Evolutionary conservation across 2,329 filamentous ascomycete species (phyloP), one percentile per base, ranked within the genome.

Genomic region (Dendrostoma leiphaemia): DNA sequence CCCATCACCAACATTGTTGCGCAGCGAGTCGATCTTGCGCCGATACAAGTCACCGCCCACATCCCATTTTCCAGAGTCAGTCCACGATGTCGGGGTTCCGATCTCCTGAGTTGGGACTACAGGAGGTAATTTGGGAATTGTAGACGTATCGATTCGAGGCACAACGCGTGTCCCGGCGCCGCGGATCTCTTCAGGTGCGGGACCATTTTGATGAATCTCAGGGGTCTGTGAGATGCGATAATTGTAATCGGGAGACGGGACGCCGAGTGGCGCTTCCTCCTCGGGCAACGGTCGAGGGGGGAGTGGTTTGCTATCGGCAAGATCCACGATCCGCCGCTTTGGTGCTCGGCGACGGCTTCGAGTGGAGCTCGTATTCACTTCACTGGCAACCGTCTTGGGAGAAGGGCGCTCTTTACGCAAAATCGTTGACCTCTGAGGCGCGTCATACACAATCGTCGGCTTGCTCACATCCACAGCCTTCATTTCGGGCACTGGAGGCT

Each of bases 1-100:
- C 34, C 86, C 89, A 63, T 86, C 90, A 29, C 92, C 92, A 60
- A 96, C 86, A 64, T 93, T 90, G 64, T 88, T 88, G 58, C 91
- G 87, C 51, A 97, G 74, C 3, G 89, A 85, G 69, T 96, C 91
- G 51, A 97, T 88, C 70, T 94, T 94, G 68, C 89, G 89, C 54
- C 89, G 85, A 70, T 96, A 97, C 7, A 90, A 76, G 64, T 94
- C 90, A 51, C 88, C 88, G 55, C 83, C 82, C 40, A 83, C 74
- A 56, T 85, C 84, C 81, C 86, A 90, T 55, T 88, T 80, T 43
- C 77, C 73, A 4, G 73, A 60, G 12, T 75, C 73, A 24, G 67
- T 69, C 74, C 75, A 77, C 40, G 67, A 60, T 23, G 67, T 59
- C 5, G 67, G 62, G 19, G 63, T 60, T 29, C 48, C 51, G 12